A percentile compares a stretch with the other conserved stretches of the same genome.
Conservation (phyloP, 2,329 filamentous ascomycete genomes). For the Seiridium cupressi region DNA sequence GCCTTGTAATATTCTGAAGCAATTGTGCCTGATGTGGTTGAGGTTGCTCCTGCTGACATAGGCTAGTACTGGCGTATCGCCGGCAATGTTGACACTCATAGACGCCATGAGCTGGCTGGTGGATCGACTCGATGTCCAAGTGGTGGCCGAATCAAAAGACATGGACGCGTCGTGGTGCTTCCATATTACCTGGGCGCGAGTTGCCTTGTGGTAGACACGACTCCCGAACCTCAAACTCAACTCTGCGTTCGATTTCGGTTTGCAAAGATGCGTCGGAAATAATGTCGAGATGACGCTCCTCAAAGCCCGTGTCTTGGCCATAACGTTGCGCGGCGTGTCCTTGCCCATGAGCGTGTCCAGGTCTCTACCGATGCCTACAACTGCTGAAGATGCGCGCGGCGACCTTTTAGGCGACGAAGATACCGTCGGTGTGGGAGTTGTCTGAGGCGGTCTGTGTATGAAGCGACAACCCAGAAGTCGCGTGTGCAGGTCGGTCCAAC, state of each 20-base stretch:
- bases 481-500: slow-evolving; percentile 54
- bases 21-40: slow-evolving; percentile 40
- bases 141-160: slow-evolving; percentile 35
- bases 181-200: slow-evolving; percentile 52
- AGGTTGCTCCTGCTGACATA: slow-evolving; percentile 50
- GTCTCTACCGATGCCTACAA: slow-evolving; percentile 39
- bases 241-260: slow-evolving; percentile 33
- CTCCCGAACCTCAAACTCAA: slow-evolving; percentile 49
- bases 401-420: slow-evolving; percentile 34
- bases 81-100: slow-evolving; percentile 17
- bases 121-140: slow-evolving; percentile 31
- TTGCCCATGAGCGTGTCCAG: slow-evolving; percentile 41
- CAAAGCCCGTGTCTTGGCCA: slow-evolving; percentile 36
- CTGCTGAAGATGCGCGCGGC: slow-evolving; percentile 37
- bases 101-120: slow-evolving; percentile 20
- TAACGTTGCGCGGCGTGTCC: slow-evolving; percentile 28
- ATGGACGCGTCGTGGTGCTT: slow-evolving; percentile 30
- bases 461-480: slow-evolving; percentile 47
- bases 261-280: slow-evolving; percentile 33
- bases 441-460: slow-evolving; percentile 37
- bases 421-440: slow-evolving; percentile 36
- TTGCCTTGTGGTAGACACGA: slow-evolving; percentile 40
- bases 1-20: slow-evolving; percentile 43
- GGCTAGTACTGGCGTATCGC: slow-evolving; percentile 35
- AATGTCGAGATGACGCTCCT: slow-evolving; percentile 43